Evolutionary conservation across 192 early-diverging fungal genomes (phyloP), one percentile per base, ranked within the genome.

Genomic region (Podila horticola): DNA sequence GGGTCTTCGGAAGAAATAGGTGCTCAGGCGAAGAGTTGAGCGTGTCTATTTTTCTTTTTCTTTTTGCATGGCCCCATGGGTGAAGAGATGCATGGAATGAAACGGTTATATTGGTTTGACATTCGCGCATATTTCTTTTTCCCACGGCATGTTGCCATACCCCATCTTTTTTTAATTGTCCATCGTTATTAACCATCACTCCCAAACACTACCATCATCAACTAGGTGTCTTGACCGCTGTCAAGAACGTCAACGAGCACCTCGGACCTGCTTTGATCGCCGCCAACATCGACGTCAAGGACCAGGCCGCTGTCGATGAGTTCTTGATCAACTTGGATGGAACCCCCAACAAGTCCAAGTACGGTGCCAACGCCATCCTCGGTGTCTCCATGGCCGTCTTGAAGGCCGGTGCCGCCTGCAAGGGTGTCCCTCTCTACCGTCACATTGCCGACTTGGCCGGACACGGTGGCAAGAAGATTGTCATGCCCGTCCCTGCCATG

Each of bases 311-410:
- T 19, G 89, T 98, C 74, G 97, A 99, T 86, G 86, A 95, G 59
- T 96, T 99, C 84, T 84, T 99, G 72, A 84, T 98, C 69, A 82
- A 94, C 64, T 91, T 99, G 58, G 97, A 99, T 76, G 97, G 96
- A 71, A 98, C 97, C 26, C 82, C 88, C 68, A 99, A 99, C 94
- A 99, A 99, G 92, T 86, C 86, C 82, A 94, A 95, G 87, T 90
- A 96, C 61, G 97, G 97, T 71, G 97, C 97, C 79, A 99, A 99
- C 88, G 97, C 97, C 76, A 96, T 99, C 72, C 92, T 99, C 71
- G 97, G 97, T 91, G 96, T 99, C 38, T 99, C 97, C 61, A 91
- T 99, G 71, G 97, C 97, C 49, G 96, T 95, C 71, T 88, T 91
- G 75, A 95, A 97, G 88, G 97, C 97, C 71, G 97, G 96, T 76